These are phyloP conservation scores for Ogataea populi-albae DNA, from an alignment of 805 yeast species.

Conservation along the genomic window DNA sequence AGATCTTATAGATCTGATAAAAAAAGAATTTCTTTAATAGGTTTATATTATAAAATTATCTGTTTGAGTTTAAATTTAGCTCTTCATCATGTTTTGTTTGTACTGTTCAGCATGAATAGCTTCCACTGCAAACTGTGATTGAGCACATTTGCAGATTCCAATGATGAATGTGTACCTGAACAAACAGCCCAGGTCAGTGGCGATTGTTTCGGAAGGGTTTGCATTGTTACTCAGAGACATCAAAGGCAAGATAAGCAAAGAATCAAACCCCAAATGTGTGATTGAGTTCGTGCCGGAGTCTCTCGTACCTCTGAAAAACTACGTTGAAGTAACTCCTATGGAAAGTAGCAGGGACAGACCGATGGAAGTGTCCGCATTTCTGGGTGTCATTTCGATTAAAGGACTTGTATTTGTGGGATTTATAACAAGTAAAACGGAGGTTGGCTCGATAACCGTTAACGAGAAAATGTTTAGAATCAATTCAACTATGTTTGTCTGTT, in stretches of 20 bases:
- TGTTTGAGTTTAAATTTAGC: too few species aligned
- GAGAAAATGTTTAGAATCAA: conserved; percentile 53
- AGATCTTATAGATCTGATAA: too few species aligned
- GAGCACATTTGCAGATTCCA: too few species aligned
- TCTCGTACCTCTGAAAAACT: conserved; percentile 38
- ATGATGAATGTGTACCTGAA: conserved; percentile 62
- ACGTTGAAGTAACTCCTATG: conserved; percentile 38
- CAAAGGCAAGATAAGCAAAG: conserved; percentile 25
- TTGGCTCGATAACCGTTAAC: conserved; percentile 56
- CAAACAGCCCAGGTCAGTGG: conserved; percentile 64
- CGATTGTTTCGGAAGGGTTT: conserved; percentile 55
- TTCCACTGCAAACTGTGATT: too few species aligned
- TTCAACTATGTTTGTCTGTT: conserved; percentile 64
- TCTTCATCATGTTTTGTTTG: too few species aligned
- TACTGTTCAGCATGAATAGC: too few species aligned
- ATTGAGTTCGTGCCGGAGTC: conserved; percentile 53
- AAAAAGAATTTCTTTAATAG: too few species aligned
- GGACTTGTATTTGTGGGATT: conserved; percentile 56
- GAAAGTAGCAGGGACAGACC: conserved; percentile 4
- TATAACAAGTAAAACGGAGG: conserved; percentile 50
- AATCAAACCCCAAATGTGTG: conserved; percentile 36
- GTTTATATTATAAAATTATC: too few species aligned
- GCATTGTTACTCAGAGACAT: conserved; percentile 59
- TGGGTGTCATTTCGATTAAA: conserved; percentile 59
- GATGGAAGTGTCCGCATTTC: conserved; percentile 44